phyloP scores from a whole-genome alignment of 2,329 filamentous ascomycete genomes.

The Hymenoscyphus salicellus region DNA sequence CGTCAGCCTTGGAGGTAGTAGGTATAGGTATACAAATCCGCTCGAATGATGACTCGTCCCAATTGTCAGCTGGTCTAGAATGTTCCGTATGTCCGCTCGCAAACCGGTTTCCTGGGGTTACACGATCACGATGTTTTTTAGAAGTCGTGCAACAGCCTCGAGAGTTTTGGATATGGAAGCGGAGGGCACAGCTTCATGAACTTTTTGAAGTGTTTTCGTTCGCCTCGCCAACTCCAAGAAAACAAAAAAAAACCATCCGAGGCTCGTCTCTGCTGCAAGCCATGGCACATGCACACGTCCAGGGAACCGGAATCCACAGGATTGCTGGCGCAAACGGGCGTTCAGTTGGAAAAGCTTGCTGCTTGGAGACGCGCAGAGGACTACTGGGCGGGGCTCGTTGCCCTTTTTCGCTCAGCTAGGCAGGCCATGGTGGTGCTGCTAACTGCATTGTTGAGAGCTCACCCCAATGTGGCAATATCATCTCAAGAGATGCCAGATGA shows the following conservation, averaged over 20 bases:
- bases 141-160: constrained; percentile 16
- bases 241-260: background rate
- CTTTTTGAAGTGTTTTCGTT: background rate
- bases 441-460: background rate
- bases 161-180: constrained; percentile 7
- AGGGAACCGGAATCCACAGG: background rate
- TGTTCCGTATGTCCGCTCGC: constrained; percentile 16
- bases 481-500: background rate
- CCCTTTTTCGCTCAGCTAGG: background rate
- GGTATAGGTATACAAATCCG: background rate
- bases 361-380: background rate
- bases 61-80: constrained; percentile 21
- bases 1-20: constrained; percentile 6
- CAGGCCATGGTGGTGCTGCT: background rate
- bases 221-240: background rate
- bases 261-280: background rate
- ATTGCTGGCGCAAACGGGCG: background rate
- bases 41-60: constrained; percentile 15
- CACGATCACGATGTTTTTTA: constrained; percentile 19
- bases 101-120: constrained; percentile 18
- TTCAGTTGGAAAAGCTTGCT: background rate
- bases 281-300: background rate
- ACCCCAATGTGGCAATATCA: background rate
- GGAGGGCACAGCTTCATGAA: background rate
- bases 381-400: background rate